Conservation (phyloP, 2,329 filamentous ascomycete species). For the Anthostomella pinea region DNA sequence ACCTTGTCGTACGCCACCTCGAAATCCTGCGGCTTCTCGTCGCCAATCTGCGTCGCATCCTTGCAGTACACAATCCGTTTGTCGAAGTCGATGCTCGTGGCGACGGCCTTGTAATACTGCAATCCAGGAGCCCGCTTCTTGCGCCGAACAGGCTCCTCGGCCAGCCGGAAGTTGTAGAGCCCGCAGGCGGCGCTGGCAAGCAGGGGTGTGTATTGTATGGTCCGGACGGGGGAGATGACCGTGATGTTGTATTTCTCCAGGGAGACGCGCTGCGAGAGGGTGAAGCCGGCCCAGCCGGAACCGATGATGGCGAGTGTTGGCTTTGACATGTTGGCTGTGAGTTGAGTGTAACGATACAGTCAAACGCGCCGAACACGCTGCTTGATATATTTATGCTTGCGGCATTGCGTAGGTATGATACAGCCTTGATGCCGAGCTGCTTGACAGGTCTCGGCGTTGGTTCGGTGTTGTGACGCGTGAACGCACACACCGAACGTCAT, state of each 20-base stretch:
- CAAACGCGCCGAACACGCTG: no score
- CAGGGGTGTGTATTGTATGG: conserved; percentile 42
- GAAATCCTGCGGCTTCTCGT: conserved; percentile 29
- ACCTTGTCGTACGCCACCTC: conserved; percentile 40
- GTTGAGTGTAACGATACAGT: no score
- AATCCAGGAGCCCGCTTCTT: conserved; percentile 27
- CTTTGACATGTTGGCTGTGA: conserved; percentile 9
- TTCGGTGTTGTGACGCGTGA: no score
- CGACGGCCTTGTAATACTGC: conserved; percentile 39
- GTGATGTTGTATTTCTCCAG: conserved; percentile 36
- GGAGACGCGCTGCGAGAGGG: conserved; percentile 34
- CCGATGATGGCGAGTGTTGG: conserved; percentile 31
- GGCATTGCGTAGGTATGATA: no score
- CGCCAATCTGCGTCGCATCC: conserved; percentile 30
- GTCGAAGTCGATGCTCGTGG: conserved; percentile 36
- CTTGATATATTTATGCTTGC: no score
- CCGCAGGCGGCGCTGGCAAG: conserved; percentile 43
- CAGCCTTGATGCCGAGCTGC: no score
- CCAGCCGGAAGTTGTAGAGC: conserved; percentile 42
- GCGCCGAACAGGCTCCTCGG: conserved; percentile 41
- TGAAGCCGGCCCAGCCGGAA: conserved; percentile 40
- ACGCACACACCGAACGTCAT: no score
- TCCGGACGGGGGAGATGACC: conserved; percentile 40
- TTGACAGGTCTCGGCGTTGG: no score
- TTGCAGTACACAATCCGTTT: conserved; percentile 33